These are phyloP conservation scores for Ophiostoma himal-ulmi DNA, from an alignment of 2,329 filamentous ascomycete species.

Conservation along the genomic window DNA sequence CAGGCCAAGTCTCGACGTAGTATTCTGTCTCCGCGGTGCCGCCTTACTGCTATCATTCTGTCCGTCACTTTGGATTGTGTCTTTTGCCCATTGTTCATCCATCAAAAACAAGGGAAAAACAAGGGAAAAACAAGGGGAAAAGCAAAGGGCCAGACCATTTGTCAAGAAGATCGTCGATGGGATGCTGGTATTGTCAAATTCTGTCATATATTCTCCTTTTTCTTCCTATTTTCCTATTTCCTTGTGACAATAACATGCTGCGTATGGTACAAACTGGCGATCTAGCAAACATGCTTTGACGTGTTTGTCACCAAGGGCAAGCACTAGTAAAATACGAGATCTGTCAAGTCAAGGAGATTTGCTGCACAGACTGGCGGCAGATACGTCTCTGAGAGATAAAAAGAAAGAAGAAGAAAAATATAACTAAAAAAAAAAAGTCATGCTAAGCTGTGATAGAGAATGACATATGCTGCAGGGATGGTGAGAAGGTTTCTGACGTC, in stretches of 20 bases:
- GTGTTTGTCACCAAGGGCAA: not conserved
- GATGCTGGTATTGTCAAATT: not conserved
- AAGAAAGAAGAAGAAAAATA: no score
- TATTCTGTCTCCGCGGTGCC: not conserved
- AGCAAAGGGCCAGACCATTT: not conserved
- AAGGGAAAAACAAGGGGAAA: no score
- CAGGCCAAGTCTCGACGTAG: not conserved
- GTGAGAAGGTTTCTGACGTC: constrained; percentile 6
- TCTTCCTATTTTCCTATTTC: not conserved
- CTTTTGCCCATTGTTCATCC: no score
- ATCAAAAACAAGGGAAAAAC: no score
- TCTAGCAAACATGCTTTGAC: not conserved
- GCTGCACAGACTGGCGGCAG: constrained; percentile 4
- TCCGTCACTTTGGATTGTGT: not conserved
- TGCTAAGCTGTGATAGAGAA: not conserved
- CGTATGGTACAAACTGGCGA: not conserved
- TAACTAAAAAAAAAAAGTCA: no score
- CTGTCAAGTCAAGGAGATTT: not conserved
- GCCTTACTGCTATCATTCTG: not conserved
- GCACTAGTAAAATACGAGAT: not conserved
- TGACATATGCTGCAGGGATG: not conserved
- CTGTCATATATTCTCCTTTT: not conserved
- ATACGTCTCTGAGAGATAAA: no score
- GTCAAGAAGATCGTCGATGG: not conserved
- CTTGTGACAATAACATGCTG: not conserved